A percentile compares a stretch with the other conserved stretches of the same genome.
Conservation (phyloP, 2,329 filamentous ascomycete species). For the Colletotrichum karsti region DNA sequence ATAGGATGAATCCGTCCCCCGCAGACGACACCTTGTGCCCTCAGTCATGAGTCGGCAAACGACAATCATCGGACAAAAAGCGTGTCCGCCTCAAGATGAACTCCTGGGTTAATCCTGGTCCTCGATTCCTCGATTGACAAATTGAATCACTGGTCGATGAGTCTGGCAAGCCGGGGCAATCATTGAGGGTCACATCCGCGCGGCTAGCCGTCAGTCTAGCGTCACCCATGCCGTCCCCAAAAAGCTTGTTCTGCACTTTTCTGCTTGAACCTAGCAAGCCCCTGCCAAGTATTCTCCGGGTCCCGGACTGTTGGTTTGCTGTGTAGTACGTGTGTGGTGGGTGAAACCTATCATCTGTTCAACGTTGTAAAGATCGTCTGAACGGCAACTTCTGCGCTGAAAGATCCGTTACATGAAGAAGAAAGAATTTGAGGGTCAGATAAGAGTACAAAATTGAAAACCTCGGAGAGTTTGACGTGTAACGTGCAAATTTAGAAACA, state of each 20-base stretch:
- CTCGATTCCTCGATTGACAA: neutral
- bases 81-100: neutral
- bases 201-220: neutral
- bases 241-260: neutral
- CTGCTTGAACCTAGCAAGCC: neutral
- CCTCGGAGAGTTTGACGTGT: too few species aligned
- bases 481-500: too few species aligned
- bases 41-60: neutral
- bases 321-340: neutral
- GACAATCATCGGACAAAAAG: neutral
- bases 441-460: too few species aligned
- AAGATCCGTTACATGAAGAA: too few species aligned
- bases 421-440: too few species aligned
- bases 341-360: slow-evolving; percentile 4
- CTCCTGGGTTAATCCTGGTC: neutral
- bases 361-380: neutral
- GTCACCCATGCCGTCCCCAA: neutral
- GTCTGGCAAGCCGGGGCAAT: neutral
- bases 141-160: neutral
- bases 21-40: neutral
- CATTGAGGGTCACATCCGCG: neutral
- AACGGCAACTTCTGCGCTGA: neutral
- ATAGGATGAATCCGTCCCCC: neutral
- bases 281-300: neutral
- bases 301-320: neutral